Evolutionary conservation across 1,284 basidiomycete genomes (phyloP).

Genomic region (Trametes polyzona): DNA sequence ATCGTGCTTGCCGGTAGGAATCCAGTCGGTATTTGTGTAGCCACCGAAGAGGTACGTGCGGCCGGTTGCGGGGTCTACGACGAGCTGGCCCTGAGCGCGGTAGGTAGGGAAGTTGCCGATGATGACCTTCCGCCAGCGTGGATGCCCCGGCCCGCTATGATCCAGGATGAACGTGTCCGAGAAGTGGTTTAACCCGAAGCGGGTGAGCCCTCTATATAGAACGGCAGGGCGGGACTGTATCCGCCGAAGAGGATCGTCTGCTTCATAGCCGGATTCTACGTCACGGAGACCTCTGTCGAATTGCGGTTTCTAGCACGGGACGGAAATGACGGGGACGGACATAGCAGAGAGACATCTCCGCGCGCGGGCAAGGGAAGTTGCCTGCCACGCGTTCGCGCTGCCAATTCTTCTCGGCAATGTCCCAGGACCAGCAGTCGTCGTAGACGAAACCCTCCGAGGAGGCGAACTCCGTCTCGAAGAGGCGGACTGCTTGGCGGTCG

Average conservation of each 20-base stretch:
- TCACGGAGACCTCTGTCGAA: neutral
- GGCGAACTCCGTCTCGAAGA: slow-evolving; percentile 32
- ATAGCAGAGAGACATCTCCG: slow-evolving; percentile 42
- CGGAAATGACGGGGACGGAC: slow-evolving; percentile 29
- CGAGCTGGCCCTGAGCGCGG: slow-evolving; percentile 35
- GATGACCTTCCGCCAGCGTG: slow-evolving; percentile 37
- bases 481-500: slow-evolving; percentile 35
- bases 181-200: slow-evolving; percentile 41
- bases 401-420: slow-evolving; percentile 40
- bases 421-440: slow-evolving; percentile 48
- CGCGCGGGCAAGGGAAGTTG: slow-evolving; percentile 42
- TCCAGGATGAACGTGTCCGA: slow-evolving; percentile 42
- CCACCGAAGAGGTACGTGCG: slow-evolving; percentile 44
- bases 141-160: slow-evolving; percentile 20
- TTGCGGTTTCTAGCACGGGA: neutral
- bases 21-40: slow-evolving; percentile 41
- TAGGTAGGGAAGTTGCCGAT: slow-evolving; percentile 41
- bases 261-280: slow-evolving; percentile 41
- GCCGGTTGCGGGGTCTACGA: slow-evolving; percentile 39
- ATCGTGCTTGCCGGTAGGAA: slow-evolving; percentile 36
- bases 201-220: slow-evolving; percentile 20
- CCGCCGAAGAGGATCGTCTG: slow-evolving; percentile 45
- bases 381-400: slow-evolving; percentile 41
- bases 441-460: slow-evolving; percentile 33
- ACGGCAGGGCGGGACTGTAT: slow-evolving; percentile 40